Evolutionary conservation across 305 asterid genomes (phyloP), one percentile per base, ranked within the genome.

Genomic region (Andrographis paniculata): DNA sequence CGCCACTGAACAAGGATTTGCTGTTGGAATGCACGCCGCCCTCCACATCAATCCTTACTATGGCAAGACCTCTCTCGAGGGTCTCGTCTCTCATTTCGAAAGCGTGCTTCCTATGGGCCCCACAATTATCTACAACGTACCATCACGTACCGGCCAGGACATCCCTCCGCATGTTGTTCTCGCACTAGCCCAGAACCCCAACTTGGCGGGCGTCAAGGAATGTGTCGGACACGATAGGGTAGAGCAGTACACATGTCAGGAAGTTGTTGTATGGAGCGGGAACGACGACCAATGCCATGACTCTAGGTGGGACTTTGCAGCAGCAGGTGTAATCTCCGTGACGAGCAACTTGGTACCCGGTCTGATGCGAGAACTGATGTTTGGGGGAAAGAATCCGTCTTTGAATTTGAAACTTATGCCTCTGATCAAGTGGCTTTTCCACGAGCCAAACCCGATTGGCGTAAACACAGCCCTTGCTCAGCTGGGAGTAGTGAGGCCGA

Each of bases 41-140:
- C 97, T 89, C 50, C 98, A 89, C 62, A 85, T 89, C 20, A 89
- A 89, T 53, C 98, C 98, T 45, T 89, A 89, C 71, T 89, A 89
- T 20, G 98, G 98, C 2, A 89, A 89, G 60, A 85, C 98, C 37
- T 89, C 95, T 61, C 36, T 74, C 20, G 82, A 80, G 50, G 98
- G 95, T 27, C 49, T 89, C 75, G 68, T 80, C 55, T 70, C 82
- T 65, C 98, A 89, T 58, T 89, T 89, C 8, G 63, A 80, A 1
- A 71, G 75, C 1, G 95, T 89, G 45, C 93, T 89, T 41, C 91
- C 79, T 7, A 85, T 89, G 98, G 98, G 98, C 47, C 95, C 98
- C 35, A 79, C 94, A 1, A 85, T 89, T 24, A 55, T 89, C 45
- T 89, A 89, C 64, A 89, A 89, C 1, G 95, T 89, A 10, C 97